Conservation (phyloP, 1,139 yeast species). For the Suhomyces yuchorum region DNA sequence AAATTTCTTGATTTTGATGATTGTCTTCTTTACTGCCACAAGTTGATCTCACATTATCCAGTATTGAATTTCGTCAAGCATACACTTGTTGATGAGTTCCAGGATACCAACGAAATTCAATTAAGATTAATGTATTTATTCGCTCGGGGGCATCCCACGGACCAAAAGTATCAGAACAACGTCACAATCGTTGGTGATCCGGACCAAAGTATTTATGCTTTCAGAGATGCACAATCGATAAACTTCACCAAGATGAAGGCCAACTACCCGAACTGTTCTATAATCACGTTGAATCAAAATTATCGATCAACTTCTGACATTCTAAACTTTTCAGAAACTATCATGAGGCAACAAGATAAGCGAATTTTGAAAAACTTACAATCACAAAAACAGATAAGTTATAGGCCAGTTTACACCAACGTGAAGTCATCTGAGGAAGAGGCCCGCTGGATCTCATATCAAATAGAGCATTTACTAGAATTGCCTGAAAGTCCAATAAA, state of each 20-base stretch:
- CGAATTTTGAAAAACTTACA: slow-evolving; percentile 46
- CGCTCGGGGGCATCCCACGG: slow-evolving; percentile 42
- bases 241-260: slow-evolving; percentile 65
- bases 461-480: slow-evolving; percentile 48
- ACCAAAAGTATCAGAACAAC: slow-evolving; percentile 36
- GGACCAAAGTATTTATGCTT: slow-evolving; percentile 90
- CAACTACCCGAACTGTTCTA: slow-evolving; percentile 36
- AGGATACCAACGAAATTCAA: slow-evolving; percentile 84
- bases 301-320: slow-evolving; percentile 79
- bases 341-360: slow-evolving; percentile 63
- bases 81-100: slow-evolving; percentile 90
- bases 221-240: slow-evolving; percentile 73
- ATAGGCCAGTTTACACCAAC: slow-evolving; percentile 51
- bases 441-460: slow-evolving; percentile 58
- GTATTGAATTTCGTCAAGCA: slow-evolving; percentile 59
- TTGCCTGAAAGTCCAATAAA: slow-evolving; percentile 40
- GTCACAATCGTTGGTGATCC: slow-evolving; percentile 95
- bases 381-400: slow-evolving; percentile 45
- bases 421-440: slow-evolving; percentile 51
- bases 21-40: slow-evolving; percentile 58
- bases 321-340: slow-evolving; percentile 59
- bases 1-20: slow-evolving; percentile 81
- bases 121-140: slow-evolving; percentile 64
- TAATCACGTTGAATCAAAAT: slow-evolving; percentile 61
- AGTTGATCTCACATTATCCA: slow-evolving; percentile 46